Evolutionary conservation across 2,329 filamentous ascomycete species (phyloP).

Genomic region (Stylonectria norvegica): DNA sequence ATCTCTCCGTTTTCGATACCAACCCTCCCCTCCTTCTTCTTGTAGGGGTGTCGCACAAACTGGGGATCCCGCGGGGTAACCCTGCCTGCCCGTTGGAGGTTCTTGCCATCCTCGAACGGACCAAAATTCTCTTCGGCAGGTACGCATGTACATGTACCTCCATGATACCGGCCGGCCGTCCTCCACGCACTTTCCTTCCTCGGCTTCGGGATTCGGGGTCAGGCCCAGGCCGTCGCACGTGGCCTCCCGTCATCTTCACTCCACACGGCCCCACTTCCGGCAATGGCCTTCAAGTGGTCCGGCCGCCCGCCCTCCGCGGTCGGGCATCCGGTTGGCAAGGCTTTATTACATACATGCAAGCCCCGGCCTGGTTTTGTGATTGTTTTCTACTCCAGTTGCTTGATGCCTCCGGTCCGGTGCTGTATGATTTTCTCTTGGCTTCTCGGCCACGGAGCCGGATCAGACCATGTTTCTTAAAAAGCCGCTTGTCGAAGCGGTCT

Average conservation of each 20-base stretch:
- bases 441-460: not conserved
- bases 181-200: too few relatives aligned
- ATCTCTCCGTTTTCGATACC: too few relatives aligned
- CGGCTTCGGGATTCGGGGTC: not conserved
- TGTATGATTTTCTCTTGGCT: not conserved
- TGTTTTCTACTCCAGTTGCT: too few relatives aligned
- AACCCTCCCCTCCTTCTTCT: too few relatives aligned
- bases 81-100: conserved; percentile 4
- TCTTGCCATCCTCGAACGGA: not conserved
- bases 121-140: not conserved
- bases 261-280: too few relatives aligned
- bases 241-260: not conserved
- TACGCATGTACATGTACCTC: not conserved
- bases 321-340: too few relatives aligned
- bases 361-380: too few relatives aligned
- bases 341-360: too few relatives aligned
- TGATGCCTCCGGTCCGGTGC: not conserved
- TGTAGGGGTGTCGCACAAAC: too few relatives aligned
- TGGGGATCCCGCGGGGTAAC: conserved; percentile 18
- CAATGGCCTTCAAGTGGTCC: too few relatives aligned
- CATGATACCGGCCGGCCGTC: not conserved
- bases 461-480: not conserved
- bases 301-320: too few relatives aligned
- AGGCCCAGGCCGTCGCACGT: not conserved
- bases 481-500: not conserved